These are phyloP conservation scores for Conticribra weissflogii DNA, from an alignment of 108 stramenopile species.

Conservation along the genomic window DNA sequence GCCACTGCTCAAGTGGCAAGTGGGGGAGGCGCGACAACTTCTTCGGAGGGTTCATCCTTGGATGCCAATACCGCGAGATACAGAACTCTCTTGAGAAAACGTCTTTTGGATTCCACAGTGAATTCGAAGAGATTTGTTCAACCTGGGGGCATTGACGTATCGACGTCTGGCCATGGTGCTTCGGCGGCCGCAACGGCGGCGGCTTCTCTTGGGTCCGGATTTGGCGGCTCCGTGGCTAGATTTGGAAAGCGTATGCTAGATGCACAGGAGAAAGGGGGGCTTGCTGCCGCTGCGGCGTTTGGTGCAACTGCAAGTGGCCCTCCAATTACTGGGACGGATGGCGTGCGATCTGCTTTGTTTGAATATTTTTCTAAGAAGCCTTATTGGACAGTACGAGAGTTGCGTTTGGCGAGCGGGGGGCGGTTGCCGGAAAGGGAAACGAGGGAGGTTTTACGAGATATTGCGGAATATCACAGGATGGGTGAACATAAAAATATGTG, in stretches of 20 bases:
- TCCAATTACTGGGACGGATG: conserved; percentile 54
- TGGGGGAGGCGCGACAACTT: conserved; percentile 9
- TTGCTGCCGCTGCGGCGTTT: conserved; percentile 2
- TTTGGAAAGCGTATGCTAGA: conserved; percentile 75
- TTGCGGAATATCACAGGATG: conserved; percentile 78
- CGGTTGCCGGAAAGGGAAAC: conserved; percentile 75
- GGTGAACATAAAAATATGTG: conserved; percentile 84
- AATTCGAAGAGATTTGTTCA: conserved; percentile 84
- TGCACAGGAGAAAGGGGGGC: conserved; percentile 35
- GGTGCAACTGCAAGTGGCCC: conserved; percentile 18
- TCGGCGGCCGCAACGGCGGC: conserved; percentile 49
- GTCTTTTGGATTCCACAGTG: conserved; percentile 68
- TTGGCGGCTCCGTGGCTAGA: conserved; percentile 76
- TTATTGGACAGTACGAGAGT: conserved; percentile 80
- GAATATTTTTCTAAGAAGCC: conserved; percentile 76
- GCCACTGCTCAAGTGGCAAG: conserved; percentile 76
- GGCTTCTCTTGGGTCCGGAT: conserved; percentile 54
- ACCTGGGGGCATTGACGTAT: conserved; percentile 64
- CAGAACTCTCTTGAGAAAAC: conserved; percentile 65
- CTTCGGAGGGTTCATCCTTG: conserved; percentile 5
- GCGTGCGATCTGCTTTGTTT: conserved; percentile 69
- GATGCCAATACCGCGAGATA: conserved; percentile 56
- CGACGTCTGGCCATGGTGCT: conserved; percentile 52
- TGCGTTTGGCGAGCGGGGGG: conserved; percentile 53
- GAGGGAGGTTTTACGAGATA: conserved; percentile 70